phyloP scores from a whole-genome alignment of 768 basidiomycete genomes.

The Suillus hirtellus region DNA sequence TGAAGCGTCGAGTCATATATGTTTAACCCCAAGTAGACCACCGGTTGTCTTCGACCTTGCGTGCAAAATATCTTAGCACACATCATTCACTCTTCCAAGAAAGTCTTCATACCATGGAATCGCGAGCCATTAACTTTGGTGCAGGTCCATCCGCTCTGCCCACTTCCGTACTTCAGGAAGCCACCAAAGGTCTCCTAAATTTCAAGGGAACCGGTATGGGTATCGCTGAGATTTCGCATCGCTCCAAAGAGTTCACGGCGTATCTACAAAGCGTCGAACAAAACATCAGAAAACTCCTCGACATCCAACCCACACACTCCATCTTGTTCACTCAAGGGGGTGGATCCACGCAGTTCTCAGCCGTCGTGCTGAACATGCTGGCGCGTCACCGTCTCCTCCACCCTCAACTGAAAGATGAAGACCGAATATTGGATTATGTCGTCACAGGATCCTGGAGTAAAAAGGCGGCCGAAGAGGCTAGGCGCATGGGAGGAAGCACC shows the following conservation, averaged over 20 bases:
- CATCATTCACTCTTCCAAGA: background rate
- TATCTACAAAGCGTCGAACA: conserved; percentile 64
- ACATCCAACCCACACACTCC: conserved; percentile 79
- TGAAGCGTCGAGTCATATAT: background rate
- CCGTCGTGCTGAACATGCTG: conserved; percentile 88
- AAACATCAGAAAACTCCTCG: conserved; percentile 73
- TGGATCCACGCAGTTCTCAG: conserved; percentile 89
- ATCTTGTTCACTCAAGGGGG: conserved; percentile 96
- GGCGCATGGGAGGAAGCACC: conserved; percentile 56
- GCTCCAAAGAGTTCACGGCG: conserved; percentile 83
- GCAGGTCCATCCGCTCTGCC: conserved; percentile 95
- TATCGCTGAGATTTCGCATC: conserved; percentile 94
- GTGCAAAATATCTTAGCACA: background rate
- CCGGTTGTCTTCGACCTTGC: background rate
- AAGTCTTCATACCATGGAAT: conserved; percentile 19
- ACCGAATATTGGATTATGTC: conserved; percentile 80
- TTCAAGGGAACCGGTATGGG: conserved; percentile 92
- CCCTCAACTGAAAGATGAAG: conserved; percentile 54
- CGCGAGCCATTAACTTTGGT: conserved; percentile 83
- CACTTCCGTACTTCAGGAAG: conserved; percentile 79
- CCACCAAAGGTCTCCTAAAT: conserved; percentile 84
- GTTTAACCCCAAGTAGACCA: background rate
- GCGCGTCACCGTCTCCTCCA: conserved; percentile 79
- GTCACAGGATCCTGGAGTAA: conserved; percentile 93
- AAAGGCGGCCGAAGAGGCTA: conserved; percentile 83